phyloP scores from a whole-genome alignment of 2,329 filamentous ascomycete genomes.

The Kalaharituber pfeilii region DNA sequence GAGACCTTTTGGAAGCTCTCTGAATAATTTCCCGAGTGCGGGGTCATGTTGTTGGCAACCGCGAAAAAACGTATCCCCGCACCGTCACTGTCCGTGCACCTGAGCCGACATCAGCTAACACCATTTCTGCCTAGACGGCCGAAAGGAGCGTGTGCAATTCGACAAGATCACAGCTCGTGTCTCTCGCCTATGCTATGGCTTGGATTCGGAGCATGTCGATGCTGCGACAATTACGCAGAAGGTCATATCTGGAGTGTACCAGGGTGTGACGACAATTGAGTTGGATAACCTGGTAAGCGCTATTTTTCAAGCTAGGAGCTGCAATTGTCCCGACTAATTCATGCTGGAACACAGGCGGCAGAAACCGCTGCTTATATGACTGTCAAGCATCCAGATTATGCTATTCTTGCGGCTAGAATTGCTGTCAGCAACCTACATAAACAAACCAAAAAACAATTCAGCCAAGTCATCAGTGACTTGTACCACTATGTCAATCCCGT shows the following conservation, averaged over 20 bases:
- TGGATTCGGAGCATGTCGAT: conserved; percentile 90
- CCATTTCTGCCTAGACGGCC: conserved; percentile 55
- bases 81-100: not conserved
- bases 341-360: conserved; percentile 49
- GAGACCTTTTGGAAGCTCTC: too few species aligned
- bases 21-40: too few species aligned
- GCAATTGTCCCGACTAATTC: conserved; percentile 2
- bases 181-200: conserved; percentile 89
- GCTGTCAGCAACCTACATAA: conserved; percentile 99
- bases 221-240: conserved; percentile 97
- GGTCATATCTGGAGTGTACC: conserved; percentile 97
- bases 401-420: conserved; percentile 93
- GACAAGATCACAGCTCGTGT: conserved; percentile 99
- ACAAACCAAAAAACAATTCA: conserved; percentile 99
- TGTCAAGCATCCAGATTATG: conserved; percentile 96
- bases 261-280: conserved; percentile 90
- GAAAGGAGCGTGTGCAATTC: conserved; percentile 99
- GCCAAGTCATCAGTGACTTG: conserved; percentile 79
- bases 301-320: not conserved
- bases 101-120: not conserved
- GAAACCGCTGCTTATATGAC: conserved; percentile 99
- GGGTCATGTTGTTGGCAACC: too few species aligned
- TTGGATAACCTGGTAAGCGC: conserved; percentile 79
- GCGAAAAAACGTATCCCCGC: too few species aligned
- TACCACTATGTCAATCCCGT: conserved; percentile 85